These are phyloP conservation scores for Drosera spatulata DNA, from an alignment of 179 eudicot species.

Conservation along the genomic window DNA sequence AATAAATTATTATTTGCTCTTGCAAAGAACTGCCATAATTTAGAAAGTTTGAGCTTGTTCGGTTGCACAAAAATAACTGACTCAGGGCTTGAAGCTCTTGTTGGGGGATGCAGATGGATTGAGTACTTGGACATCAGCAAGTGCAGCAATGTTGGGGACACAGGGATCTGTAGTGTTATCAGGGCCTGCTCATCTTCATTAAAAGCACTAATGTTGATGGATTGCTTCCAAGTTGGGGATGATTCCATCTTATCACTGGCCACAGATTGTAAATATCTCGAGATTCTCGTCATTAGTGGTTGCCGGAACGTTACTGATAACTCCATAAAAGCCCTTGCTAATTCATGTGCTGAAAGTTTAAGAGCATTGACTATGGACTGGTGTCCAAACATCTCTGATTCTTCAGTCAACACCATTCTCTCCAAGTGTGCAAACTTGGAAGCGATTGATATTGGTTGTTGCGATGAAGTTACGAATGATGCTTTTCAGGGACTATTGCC, in stretches of 20 bases:
- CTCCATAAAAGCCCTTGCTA: conserved; percentile 44
- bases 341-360: conserved; percentile 40
- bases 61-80: conserved; percentile 72
- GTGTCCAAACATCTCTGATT: conserved; percentile 70
- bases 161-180: conserved; percentile 45
- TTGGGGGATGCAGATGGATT: conserved; percentile 50
- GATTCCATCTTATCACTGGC: conserved; percentile 55
- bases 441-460: conserved; percentile 87
- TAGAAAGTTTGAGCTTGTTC: conserved; percentile 57
- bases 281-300: conserved; percentile 78
- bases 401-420: conserved; percentile 47
- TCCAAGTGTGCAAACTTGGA: conserved; percentile 50
- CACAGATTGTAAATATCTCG: conserved; percentile 49
- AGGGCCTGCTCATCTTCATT: conserved; percentile 60
- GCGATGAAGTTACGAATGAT: conserved; percentile 78
- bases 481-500: conserved; percentile 49
- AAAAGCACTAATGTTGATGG: conserved; percentile 60
- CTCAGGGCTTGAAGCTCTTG: conserved; percentile 56
- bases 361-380: conserved; percentile 79
- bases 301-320: conserved; percentile 57
- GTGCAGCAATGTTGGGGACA: conserved; percentile 68
- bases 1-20: conserved; percentile 42
- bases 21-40: conserved; percentile 46
- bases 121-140: conserved; percentile 59
- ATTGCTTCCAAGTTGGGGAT: conserved; percentile 73